Conservation (phyloP, 2,329 filamentous ascomycete genomes). For the Plenodomus biglobosus region DNA sequence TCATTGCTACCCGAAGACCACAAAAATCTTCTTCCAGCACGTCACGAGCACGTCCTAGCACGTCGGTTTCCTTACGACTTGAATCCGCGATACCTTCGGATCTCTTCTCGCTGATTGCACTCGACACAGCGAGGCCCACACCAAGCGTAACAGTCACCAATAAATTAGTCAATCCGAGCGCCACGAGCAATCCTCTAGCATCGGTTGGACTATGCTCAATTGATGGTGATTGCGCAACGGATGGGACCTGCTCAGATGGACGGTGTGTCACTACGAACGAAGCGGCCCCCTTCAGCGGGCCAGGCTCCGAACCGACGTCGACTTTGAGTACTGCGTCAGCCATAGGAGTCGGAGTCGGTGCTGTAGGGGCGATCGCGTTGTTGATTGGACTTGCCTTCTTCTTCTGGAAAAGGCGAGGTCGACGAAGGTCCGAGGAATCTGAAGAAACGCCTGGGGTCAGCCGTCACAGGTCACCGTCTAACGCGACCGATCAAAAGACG, state of each 20-base stretch:
- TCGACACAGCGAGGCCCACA: conserved; percentile 16
- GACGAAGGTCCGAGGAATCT: conserved; percentile 13
- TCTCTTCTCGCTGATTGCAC: conserved; percentile 7
- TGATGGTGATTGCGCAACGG: conserved; percentile 28
- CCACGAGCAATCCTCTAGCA: conserved; percentile 17
- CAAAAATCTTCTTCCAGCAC: neutral
- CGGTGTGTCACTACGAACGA: conserved; percentile 20
- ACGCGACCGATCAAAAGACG: conserved; percentile 28
- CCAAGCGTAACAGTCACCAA: conserved; percentile 8
- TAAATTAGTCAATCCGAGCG: neutral
- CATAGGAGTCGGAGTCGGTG: conserved; percentile 32
- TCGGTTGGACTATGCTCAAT: conserved; percentile 22
- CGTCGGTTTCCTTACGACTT: conserved; percentile 3
- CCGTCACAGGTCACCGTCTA: conserved; percentile 19
- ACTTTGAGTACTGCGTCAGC: conserved; percentile 23
- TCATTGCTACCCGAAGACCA: conserved; percentile 8
- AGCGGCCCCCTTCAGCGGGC: conserved; percentile 23
- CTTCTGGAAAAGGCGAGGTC: conserved; percentile 22
- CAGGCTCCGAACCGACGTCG: conserved; percentile 16
- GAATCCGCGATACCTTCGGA: conserved; percentile 6
- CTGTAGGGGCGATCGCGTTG: conserved; percentile 21
- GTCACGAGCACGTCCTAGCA: conserved; percentile 4
- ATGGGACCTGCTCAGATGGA: conserved; percentile 26
- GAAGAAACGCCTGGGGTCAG: conserved; percentile 13
- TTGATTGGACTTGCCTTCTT: conserved; percentile 25